phyloP scores from a whole-genome alignment of 2,329 filamentous ascomycete species.

The Ophiocordyceps polyrhachis-furcata region DNA sequence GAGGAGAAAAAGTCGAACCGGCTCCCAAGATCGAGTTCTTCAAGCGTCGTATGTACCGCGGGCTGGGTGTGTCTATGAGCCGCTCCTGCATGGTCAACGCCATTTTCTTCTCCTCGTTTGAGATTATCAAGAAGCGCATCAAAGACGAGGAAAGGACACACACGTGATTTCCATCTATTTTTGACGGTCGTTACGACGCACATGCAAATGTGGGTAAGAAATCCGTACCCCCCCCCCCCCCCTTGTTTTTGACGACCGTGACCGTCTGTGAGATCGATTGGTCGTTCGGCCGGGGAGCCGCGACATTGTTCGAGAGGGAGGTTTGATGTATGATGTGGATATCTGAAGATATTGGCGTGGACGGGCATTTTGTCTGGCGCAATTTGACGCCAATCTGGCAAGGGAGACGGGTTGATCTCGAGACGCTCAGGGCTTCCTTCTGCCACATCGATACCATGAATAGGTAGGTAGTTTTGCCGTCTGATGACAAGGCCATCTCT shows the following conservation, averaged over 20 bases:
- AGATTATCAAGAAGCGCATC: constrained; percentile 58
- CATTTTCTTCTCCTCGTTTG: constrained; percentile 79
- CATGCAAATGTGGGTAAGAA: not conserved
- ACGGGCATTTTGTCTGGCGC: not conserved
- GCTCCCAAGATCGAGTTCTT: constrained; percentile 63
- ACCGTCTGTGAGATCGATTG: too few relatives aligned
- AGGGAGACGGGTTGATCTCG: not conserved
- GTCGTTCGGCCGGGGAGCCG: too few relatives aligned
- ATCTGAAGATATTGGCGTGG: not conserved
- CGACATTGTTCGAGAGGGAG: not conserved
- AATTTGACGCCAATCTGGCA: not conserved
- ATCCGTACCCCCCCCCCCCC: too few relatives aligned
- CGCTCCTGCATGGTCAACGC: constrained; percentile 71
- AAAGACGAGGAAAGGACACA: constrained; percentile 24
- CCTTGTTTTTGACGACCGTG: not conserved
- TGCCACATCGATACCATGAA: not conserved
- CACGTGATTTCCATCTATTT: not conserved
- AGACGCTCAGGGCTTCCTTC: not conserved
- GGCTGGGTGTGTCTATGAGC: constrained; percentile 65
- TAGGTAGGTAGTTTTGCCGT: not conserved
- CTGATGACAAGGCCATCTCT: too few relatives aligned
- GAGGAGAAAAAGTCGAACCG: constrained; percentile 42
- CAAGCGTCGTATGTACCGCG: constrained; percentile 62
- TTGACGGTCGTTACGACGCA: not conserved
- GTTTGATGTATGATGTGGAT: not conserved